Evolutionary conservation across 1,284 basidiomycete species (phyloP), one percentile per base, ranked within the genome.

Genomic region (Ustilago esculenta): DNA sequence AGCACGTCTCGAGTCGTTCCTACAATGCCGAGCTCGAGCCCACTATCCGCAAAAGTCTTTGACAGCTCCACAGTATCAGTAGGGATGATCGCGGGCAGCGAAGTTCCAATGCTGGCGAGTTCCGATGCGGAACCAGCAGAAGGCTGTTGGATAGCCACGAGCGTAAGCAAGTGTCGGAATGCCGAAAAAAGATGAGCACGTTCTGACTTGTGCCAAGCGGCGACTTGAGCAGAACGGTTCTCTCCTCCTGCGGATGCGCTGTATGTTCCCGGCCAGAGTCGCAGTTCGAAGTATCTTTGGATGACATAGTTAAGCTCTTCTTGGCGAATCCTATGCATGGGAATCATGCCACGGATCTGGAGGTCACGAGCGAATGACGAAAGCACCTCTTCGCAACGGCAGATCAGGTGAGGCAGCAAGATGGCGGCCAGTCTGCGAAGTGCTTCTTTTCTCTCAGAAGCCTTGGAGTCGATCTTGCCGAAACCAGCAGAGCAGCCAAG

Each of bases 221-320:
- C 7, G 12, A n/a, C 29, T 35, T 2, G n/a, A 40, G 27, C 11
- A 21, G n/a, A n/a, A 14, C 27, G 11, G n/a, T 36, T 9, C n/a
- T n/a, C 12, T 30, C 18, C 17, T 14, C 21, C 2, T 0, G 29
- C 14, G 3, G 23, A 9, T 6, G 27, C 37, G 7, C 21, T 58
- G 25, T 56, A 53, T 3, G 50, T 54, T 3, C 47, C 44, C 0
- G 55, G 44, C n/a, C 14, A 45, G 11, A 72, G 48, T 7, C 34
- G 56, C 9, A 72, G 59, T 8, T 65, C 49, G 32, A 58, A 33
- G 11, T 57, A 68, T 18, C 57, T 41, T 8, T 53, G 39, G 1
- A 97, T 84, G 8, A 94, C 87, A 75, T 92, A 95, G 1, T 93
- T 82, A 14, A 98, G 81, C 77, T 98, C 94, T 71, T 97, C 93